Evolutionary conservation across 495 filamentous ascomycete genomes (phyloP).

Genomic region (Cercophora newfieldiana): DNA sequence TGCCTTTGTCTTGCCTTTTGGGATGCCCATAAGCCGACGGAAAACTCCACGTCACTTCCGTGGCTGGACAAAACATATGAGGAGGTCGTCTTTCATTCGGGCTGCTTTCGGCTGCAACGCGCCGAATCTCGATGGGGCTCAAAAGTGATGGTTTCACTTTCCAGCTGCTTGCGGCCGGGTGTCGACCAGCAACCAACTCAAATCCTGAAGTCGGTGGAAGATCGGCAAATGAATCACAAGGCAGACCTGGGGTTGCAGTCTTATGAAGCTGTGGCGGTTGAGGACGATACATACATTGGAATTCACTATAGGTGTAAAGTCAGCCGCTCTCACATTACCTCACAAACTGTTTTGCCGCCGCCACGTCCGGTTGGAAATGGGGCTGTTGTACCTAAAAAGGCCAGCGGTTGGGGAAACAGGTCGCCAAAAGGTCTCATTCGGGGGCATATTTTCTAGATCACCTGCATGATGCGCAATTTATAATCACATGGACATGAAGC

Average conservation of each 20-base stretch:
- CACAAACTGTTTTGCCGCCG: too few species aligned
- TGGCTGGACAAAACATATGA: not conserved
- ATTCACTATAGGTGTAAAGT: not conserved
- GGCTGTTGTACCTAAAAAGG: too few species aligned
- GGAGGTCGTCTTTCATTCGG: not conserved
- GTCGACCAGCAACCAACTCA: not conserved
- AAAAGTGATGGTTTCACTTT: not conserved
- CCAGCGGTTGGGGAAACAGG: too few species aligned
- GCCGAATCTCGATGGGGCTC: not conserved
- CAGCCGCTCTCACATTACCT: too few species aligned
- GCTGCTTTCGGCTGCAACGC: not conserved
- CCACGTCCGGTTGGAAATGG: too few species aligned
- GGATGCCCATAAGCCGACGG: not conserved
- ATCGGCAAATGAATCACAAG: not conserved
- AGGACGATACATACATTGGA: not conserved
- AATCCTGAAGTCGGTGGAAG: not conserved
- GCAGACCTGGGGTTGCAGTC: not conserved
- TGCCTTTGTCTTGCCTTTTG: not conserved
- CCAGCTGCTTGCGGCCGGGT: not conserved
- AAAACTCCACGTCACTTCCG: not conserved
- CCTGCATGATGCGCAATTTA: too few species aligned
- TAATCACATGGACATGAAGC: too few species aligned
- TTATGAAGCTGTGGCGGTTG: not conserved
- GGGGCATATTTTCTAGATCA: too few species aligned
- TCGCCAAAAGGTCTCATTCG: too few species aligned